A percentile compares a stretch with the other conserved stretches of the same genome.
Evolutionary conservation across 169 alveolate genomes (phyloP).

Genomic region (Plasmodium fragile): DNA sequence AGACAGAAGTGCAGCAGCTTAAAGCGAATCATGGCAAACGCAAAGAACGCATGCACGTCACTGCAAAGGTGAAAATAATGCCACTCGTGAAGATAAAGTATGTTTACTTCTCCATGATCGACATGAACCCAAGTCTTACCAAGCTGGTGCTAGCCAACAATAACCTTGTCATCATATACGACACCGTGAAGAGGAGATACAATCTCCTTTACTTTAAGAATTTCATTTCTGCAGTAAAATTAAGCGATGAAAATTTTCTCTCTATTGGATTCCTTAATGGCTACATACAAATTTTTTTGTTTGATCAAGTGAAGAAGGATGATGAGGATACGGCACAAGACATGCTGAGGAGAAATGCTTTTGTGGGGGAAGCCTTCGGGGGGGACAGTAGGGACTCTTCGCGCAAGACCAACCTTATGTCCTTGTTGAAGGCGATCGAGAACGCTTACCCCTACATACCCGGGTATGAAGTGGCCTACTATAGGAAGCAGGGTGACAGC

Average conservation of each 20-base stretch:
- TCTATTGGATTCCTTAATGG: conserved; percentile 44
- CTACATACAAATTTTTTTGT: neutral
- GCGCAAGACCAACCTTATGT: neutral
- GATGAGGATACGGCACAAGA: neutral
- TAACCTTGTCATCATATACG: conserved; percentile 38
- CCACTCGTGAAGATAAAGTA: conserved; percentile 52
- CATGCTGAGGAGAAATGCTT: neutral
- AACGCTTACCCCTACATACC: neutral
- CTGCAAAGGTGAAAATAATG: conserved; percentile 10
- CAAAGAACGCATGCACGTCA: neutral
- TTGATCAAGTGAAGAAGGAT: conserved; percentile 5
- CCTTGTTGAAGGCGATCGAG: neutral
- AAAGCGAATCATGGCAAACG: neutral
- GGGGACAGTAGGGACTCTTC: neutral
- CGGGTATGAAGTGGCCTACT: neutral
- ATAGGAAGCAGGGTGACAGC: neutral
- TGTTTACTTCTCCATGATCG: conserved; percentile 56
- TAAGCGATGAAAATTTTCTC: conserved; percentile 47
- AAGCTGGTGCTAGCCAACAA: conserved; percentile 54
- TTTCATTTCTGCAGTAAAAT: conserved; percentile 27
- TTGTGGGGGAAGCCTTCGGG: neutral
- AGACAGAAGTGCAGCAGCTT: neutral
- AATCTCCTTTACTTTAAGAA: conserved; percentile 6
- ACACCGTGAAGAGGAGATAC: conserved; percentile 18
- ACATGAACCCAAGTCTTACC: conserved; percentile 6